Base-by-base conservation (phyloP, 768 basidiomycete species). In the Podaxis pistillaris region DNA sequence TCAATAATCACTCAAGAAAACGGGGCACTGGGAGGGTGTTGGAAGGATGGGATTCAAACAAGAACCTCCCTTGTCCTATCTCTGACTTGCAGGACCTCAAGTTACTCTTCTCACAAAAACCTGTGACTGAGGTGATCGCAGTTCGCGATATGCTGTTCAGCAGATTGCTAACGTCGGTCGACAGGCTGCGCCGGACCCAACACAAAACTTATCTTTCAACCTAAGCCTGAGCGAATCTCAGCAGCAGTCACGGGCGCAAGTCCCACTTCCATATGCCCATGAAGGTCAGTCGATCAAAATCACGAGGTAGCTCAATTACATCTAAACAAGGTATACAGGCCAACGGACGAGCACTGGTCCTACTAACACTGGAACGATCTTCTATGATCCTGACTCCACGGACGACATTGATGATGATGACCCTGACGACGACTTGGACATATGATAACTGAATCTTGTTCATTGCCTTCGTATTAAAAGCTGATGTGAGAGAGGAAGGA, bases 341-440 rank as follows among this genome's bases (percentile, higher is more conserved):
- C 76, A 78, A 68, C 67, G 70, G 3, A 24, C 58, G 5, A 68
- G 68, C 52, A 74, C 65, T 37, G 65, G 66, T 47, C 64, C 64
- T 13, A 49, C 56, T n/a, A 56, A 67, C 4, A 67, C 72, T 28
- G 78, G 79, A 9, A 80, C 84, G 1, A 96, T 97, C 59, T 79
- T 89, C 64, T 97, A 96, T 66, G 93, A 95, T 67, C 94, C 95
- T 8, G 95, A 96, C 71, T 93, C 92, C 28, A 94, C 91, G 28
- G 95, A 97, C 69, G 95, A 97, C 67, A 84, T 96, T 56, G 95
- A 97, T 70, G 95, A 96, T 59, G 95, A 96, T 60, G 95, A 97
- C 78, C 95, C 95, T 22, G 95, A 97, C 67, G 95, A 96, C 71
- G 94, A 96, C 74, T 77, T 96, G 63, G 92, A 96, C 68, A 90